These are phyloP conservation scores for Geotrichum fermentans DNA, from an alignment of 1,139 yeast species.

Conservation along the genomic window DNA sequence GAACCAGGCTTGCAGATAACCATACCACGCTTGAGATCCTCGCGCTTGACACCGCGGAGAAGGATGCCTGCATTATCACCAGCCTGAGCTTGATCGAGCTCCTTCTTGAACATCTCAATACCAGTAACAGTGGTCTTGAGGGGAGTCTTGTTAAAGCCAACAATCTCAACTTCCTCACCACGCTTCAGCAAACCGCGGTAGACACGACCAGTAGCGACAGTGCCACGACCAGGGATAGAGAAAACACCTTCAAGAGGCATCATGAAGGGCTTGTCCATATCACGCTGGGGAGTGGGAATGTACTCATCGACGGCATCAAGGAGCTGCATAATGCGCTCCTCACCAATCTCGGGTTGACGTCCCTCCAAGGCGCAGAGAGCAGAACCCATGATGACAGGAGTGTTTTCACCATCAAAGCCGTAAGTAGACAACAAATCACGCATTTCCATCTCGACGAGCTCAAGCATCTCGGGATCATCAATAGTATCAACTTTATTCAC, in stretches of 20 bases:
- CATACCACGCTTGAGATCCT: conserved; percentile 96
- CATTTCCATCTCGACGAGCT: conserved; percentile 99
- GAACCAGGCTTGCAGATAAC: conserved; percentile 90
- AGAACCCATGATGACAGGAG: conserved; percentile 98
- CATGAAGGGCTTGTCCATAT: conserved; percentile 91
- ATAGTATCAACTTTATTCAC: conserved; percentile 97
- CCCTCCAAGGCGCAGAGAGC: conserved; percentile 95
- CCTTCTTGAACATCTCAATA: conserved; percentile 98
- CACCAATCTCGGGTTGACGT: conserved; percentile 87
- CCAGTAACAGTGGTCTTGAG: conserved; percentile 94
- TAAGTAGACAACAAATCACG: conserved; percentile 86
- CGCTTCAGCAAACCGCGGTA: conserved; percentile 96
- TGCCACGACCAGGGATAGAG: conserved; percentile 99
- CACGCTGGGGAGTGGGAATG: conserved; percentile 96
- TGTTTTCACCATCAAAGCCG: conserved; percentile 97
- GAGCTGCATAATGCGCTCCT: conserved; percentile 72
- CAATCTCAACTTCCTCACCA: conserved; percentile 97
- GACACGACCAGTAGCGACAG: conserved; percentile 97
- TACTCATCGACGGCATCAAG: conserved; percentile 89
- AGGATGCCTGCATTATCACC: conserved; percentile 98
- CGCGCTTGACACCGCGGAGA: conserved; percentile 98
- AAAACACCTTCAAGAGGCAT: conserved; percentile 97
- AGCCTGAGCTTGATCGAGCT: conserved; percentile 93
- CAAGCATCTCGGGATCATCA: conserved; percentile 98
- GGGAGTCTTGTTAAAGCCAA: conserved; percentile 83